These are phyloP conservation scores for Xylariales sp. DNA, from an alignment of 2,329 filamentous ascomycete genomes.

Conservation along the genomic window DNA sequence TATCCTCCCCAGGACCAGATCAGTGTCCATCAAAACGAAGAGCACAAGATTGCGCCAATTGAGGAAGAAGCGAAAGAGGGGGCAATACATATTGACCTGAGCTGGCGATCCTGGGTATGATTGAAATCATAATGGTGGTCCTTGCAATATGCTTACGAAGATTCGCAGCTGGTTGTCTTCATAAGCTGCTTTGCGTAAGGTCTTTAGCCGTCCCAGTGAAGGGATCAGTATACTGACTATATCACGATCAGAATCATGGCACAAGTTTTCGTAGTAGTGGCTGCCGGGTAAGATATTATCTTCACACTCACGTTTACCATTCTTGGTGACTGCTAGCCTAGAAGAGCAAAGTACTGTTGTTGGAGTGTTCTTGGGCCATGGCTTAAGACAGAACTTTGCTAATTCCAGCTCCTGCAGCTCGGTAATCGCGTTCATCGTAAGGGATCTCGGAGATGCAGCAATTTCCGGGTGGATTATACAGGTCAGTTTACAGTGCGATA, in stretches of 20 bases:
- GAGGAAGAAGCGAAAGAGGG: constrained; percentile 27
- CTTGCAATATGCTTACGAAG: background rate
- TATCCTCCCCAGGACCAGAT: background rate
- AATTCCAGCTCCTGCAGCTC: constrained; percentile 12
- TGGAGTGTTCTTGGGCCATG: too few species aligned
- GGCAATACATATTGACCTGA: constrained; percentile 39
- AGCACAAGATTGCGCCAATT: constrained; percentile 18
- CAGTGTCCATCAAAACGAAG: constrained; percentile 1
- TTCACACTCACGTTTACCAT: background rate
- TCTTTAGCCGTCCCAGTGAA: background rate
- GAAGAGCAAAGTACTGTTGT: too few species aligned
- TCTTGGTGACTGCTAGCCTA: too few species aligned
- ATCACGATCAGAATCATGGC: constrained; percentile 37
- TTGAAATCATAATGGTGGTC: too few species aligned
- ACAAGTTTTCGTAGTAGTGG: constrained; percentile 52
- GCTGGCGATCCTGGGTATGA: constrained; percentile 50
- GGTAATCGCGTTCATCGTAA: constrained; percentile 51
- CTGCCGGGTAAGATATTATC: constrained; percentile 36
- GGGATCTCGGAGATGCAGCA: constrained; percentile 45
- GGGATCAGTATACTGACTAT: background rate
- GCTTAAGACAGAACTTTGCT: background rate
- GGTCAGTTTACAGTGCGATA: constrained; percentile 19
- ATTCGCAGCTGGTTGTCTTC: constrained; percentile 32
- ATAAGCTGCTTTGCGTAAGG: constrained; percentile 45
- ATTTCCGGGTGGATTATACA: constrained; percentile 54